phyloP scores from a whole-genome alignment of 1,284 basidiomycete genomes.

The Limonomyces culmigenus region DNA sequence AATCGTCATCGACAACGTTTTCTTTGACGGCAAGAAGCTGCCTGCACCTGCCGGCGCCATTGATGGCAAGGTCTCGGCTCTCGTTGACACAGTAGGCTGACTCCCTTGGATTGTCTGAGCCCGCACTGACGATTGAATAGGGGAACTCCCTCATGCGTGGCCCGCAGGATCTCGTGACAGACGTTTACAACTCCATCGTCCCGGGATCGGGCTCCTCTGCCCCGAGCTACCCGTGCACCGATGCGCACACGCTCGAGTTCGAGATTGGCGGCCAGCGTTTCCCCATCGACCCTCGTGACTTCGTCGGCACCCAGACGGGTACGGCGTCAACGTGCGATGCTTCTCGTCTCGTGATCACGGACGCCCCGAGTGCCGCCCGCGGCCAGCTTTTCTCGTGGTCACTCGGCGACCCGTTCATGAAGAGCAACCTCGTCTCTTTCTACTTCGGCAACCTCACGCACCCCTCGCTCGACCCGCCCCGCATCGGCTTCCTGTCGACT shows the following conservation, averaged over 20 bases:
- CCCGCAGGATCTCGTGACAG: slow-evolving; percentile 18
- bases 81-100: slow-evolving; percentile 30
- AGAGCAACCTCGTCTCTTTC: slow-evolving; percentile 27
- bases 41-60: slow-evolving; percentile 21
- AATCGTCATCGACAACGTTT: slow-evolving; percentile 35
- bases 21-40: slow-evolving; percentile 31
- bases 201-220: slow-evolving; percentile 12
- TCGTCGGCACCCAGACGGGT: slow-evolving; percentile 23
- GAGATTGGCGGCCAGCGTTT: slow-evolving; percentile 46
- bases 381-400: slow-evolving; percentile 20
- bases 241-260: slow-evolving; percentile 38
- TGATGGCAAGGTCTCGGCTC: slow-evolving; percentile 21
- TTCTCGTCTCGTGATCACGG: slow-evolving; percentile 31
- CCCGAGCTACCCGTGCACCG: slow-evolving; percentile 22
- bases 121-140: slow-evolving; percentile 9
- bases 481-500: slow-evolving; percentile 53
- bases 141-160: slow-evolving; percentile 23
- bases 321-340: slow-evolving; percentile 27
- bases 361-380: slow-evolving; percentile 22
- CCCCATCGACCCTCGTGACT: slow-evolving; percentile 50
- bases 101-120: background rate
- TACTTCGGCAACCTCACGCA: slow-evolving; percentile 51
- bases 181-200: slow-evolving; percentile 23
- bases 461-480: slow-evolving; percentile 44
- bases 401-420: slow-evolving; percentile 24